A percentile compares a stretch with the other conserved stretches of the same genome.
Evolutionary conservation across 768 basidiomycete genomes (phyloP).

Genomic region (Polyporus arcularius): DNA sequence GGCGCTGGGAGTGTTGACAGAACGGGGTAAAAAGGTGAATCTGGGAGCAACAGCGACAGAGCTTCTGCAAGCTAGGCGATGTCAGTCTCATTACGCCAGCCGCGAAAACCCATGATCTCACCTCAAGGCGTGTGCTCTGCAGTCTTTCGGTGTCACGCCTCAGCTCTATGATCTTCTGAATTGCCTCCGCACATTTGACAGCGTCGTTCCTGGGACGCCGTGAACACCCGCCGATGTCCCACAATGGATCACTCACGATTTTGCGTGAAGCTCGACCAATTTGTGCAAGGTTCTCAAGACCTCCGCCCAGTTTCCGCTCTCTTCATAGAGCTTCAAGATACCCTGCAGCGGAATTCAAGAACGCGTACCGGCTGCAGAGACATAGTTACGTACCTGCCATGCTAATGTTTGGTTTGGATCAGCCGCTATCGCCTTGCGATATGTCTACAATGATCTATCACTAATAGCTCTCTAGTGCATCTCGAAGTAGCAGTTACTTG

Average conservation of each 20-base stretch:
- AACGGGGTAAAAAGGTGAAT: conserved; percentile 61
- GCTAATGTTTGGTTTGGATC: conserved; percentile 74
- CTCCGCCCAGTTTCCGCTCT: conserved; percentile 56
- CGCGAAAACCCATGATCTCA: conserved; percentile 24
- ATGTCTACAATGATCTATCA: conserved; percentile 56
- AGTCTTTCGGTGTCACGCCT: conserved; percentile 49
- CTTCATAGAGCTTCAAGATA: conserved; percentile 71
- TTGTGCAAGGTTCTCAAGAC: conserved; percentile 53
- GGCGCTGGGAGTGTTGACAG: conserved; percentile 71
- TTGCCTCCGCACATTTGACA: conserved; percentile 73
- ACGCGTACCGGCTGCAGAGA: neutral
- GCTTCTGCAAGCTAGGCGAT: conserved; percentile 59
- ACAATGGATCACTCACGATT: conserved; percentile 47
- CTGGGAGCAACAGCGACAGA: conserved; percentile 72
- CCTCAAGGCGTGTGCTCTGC: conserved; percentile 54
- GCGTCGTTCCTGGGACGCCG: conserved; percentile 60
- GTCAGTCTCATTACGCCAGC: no score
- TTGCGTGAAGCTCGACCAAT: conserved; percentile 58
- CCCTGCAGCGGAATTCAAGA: conserved; percentile 48
- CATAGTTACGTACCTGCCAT: conserved; percentile 65
- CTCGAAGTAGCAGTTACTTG: conserved; percentile 58
- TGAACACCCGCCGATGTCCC: neutral
- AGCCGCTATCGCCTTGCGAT: conserved; percentile 72
- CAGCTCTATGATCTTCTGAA: conserved; percentile 75
- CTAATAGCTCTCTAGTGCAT: conserved; percentile 1